These are phyloP conservation scores for Saturnispora silvae DNA, from an alignment of 805 yeast species.

Conservation along the genomic window DNA sequence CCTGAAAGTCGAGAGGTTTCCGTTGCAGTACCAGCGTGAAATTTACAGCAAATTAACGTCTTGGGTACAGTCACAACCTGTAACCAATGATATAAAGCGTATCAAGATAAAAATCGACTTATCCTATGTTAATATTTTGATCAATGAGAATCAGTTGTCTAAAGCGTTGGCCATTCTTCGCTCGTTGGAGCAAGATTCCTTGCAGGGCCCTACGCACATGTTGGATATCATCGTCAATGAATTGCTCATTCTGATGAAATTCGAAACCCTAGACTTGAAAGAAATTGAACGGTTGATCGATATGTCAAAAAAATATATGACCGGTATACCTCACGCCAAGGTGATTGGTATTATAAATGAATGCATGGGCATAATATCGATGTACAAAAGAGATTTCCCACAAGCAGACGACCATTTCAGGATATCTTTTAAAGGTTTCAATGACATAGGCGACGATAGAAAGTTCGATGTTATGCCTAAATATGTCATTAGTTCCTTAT, in stretches of 20 bases:
- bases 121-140: slow-evolving; percentile 31
- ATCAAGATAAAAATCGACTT: slow-evolving; percentile 39
- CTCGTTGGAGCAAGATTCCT: slow-evolving; percentile 26
- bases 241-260: slow-evolving; percentile 40
- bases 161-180: slow-evolving; percentile 28
- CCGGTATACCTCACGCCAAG: slow-evolving; percentile 67
- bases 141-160: slow-evolving; percentile 21
- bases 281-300: slow-evolving; percentile 38
- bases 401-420: slow-evolving; percentile 40
- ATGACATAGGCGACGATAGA: slow-evolving; percentile 49
- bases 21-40: slow-evolving; percentile 12
- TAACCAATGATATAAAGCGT: slow-evolving; percentile 24
- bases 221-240: slow-evolving; percentile 61
- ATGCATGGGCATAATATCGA: slow-evolving; percentile 61
- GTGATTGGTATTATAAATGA: slow-evolving; percentile 67
- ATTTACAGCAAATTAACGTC: slow-evolving; percentile 17
- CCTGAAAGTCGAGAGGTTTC: slow-evolving; percentile 19
- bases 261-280: slow-evolving; percentile 22
- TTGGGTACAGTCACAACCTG: slow-evolving; percentile 9
- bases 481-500: slow-evolving; percentile 48
- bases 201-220: slow-evolving; percentile 38
- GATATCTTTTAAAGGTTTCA: slow-evolving; percentile 38
- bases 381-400: slow-evolving; percentile 49
- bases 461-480: slow-evolving; percentile 50
- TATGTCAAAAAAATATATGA: slow-evolving; percentile 35